phyloP scores from a whole-genome alignment of 164 flowering plant species.

The Pachysandra terminalis region DNA sequence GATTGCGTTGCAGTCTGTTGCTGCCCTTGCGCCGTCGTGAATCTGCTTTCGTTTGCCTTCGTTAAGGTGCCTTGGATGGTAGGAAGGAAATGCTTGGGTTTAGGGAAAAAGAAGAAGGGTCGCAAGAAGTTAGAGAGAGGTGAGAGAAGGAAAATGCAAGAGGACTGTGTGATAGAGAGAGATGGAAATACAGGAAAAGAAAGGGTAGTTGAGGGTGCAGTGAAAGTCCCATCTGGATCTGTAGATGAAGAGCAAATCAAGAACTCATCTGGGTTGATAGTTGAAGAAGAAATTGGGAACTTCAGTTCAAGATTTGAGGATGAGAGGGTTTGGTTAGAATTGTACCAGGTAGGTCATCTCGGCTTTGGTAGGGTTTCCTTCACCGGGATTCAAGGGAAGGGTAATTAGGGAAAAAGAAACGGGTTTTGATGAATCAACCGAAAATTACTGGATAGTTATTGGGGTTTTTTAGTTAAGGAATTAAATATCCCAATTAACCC shows the following conservation, averaged over 20 bases:
- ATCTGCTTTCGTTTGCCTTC: conserved; percentile 50
- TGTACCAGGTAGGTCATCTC: conserved; percentile 63
- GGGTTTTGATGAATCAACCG: neutral
- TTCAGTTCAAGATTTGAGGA: conserved; percentile 37
- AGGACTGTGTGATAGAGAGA: neutral
- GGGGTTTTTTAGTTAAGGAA: no score
- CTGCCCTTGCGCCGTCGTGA: conserved; percentile 75
- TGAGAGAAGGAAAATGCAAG: conserved; percentile 16
- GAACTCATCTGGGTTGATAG: conserved; percentile 17
- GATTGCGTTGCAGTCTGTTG: conserved; percentile 88
- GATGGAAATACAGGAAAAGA: neutral
- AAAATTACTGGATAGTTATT: no score
- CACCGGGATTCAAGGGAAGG: conserved; percentile 37
- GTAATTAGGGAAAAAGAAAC: conserved; percentile 15
- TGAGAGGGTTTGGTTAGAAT: conserved; percentile 59
- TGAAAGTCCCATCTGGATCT: conserved; percentile 18
- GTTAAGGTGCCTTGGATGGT: conserved; percentile 63
- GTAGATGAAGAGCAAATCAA: conserved; percentile 19
- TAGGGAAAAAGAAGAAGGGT: conserved; percentile 31
- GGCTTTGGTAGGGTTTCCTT: conserved; percentile 85
- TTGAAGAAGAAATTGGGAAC: conserved; percentile 16
- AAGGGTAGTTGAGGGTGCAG: conserved; percentile 12
- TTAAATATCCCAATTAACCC: no score
- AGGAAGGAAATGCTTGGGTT: conserved; percentile 47
- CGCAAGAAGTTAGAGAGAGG: conserved; percentile 13